A percentile compares a stretch with the other conserved stretches of the same genome.
These are phyloP conservation scores for Sugiyamaella qingdaonensis DNA, from an alignment of 805 yeast species.

Conservation along the genomic window DNA sequence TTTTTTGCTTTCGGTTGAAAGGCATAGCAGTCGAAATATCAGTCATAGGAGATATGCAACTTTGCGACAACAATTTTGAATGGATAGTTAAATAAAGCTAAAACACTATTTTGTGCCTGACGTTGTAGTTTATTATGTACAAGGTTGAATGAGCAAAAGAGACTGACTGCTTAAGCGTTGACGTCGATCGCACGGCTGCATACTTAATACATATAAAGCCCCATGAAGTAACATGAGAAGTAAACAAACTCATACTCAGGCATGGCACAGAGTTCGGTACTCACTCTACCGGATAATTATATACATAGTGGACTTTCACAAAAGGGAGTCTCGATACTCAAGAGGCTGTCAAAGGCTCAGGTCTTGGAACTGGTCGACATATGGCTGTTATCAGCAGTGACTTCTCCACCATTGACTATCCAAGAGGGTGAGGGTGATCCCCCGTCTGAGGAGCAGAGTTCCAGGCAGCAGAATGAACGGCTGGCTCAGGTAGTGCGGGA, in stretches of 20 bases:
- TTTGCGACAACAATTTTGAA: too few species aligned
- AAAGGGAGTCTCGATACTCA: conserved; percentile 8
- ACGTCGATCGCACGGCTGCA: too few species aligned
- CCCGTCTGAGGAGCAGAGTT: conserved; percentile 2
- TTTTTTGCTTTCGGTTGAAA: too few species aligned
- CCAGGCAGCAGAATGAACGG: neutral
- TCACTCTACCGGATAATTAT: conserved; percentile 13
- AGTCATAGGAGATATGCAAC: too few species aligned
- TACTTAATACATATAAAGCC: neutral
- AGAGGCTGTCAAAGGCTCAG: conserved; percentile 7
- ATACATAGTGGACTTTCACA: conserved; percentile 16
- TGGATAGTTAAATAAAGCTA: too few species aligned
- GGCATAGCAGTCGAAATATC: too few species aligned
- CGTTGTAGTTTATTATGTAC: too few species aligned
- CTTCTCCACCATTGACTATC: conserved; percentile 19
- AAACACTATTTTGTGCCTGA: too few species aligned
- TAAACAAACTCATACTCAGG: neutral
- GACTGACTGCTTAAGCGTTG: too few species aligned
- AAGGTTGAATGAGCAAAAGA: too few species aligned
- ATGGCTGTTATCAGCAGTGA: conserved; percentile 11
- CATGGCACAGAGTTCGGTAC: neutral
- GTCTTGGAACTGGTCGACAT: conserved; percentile 8
- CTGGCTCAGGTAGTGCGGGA: conserved; percentile 5
- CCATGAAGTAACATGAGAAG: neutral
- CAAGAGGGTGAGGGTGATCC: conserved; percentile 20